A percentile compares a stretch with the other conserved stretches of the same genome.
These are phyloP conservation scores for Macrocybe sp. DNA, from an alignment of 1,284 basidiomycete genomes.

Conservation along the genomic window DNA sequence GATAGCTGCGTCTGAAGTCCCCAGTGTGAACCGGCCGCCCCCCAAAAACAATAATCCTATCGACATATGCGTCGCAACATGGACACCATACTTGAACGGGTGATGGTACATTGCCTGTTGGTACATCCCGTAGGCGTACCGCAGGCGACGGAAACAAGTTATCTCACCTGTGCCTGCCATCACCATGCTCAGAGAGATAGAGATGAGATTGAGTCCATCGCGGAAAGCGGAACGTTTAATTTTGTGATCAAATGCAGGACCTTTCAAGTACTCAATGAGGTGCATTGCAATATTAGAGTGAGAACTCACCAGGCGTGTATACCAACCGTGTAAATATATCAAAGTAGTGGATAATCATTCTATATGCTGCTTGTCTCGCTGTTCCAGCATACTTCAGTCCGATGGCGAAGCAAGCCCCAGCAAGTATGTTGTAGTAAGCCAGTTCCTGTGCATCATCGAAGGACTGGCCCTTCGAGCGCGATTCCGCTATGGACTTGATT, in stretches of 20 bases:
- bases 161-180: conserved; percentile 98
- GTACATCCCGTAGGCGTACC: conserved; percentile 90
- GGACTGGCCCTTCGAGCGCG: conserved; percentile 40
- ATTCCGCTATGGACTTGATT: conserved; percentile 57
- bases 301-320: conserved; percentile 52
- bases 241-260: conserved; percentile 75
- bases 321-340: conserved; percentile 72
- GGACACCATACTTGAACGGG: conserved; percentile 81
- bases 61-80: conserved; percentile 90
- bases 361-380: conserved; percentile 82
- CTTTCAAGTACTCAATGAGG: conserved; percentile 29
- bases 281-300: neutral
- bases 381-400: conserved; percentile 94
- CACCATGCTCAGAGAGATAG: conserved; percentile 83
- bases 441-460: conserved; percentile 79
- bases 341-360: conserved; percentile 76
- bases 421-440: conserved; percentile 85
- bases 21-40: conserved; percentile 88
- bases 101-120: conserved; percentile 75
- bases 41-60: conserved; percentile 93
- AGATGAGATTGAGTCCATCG: conserved; percentile 84
- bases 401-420: conserved; percentile 89
- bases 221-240: conserved; percentile 85
- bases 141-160: conserved; percentile 82
- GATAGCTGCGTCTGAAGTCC: conserved; percentile 87